Percentiles rank a stretch among this genome's conserved stretches.
Conservation (phyloP, 2,329 filamentous ascomycete species). For the Xylariaceae sp. region DNA sequence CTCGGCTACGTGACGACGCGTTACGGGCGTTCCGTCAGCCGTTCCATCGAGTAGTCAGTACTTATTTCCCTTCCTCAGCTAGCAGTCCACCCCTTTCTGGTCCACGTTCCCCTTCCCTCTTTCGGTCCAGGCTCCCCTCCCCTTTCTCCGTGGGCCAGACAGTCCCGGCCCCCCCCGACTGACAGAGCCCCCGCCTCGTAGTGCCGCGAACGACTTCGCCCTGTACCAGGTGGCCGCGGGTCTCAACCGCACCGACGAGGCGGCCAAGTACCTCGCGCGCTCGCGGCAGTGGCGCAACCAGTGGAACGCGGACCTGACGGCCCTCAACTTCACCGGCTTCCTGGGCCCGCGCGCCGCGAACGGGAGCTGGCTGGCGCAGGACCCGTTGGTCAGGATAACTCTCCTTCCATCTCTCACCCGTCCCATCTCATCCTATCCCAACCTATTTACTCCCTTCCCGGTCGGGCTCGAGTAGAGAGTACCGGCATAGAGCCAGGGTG, state of each 20-base stretch:
- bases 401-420: no score
- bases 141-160: no score
- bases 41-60: slow-evolving; percentile 56
- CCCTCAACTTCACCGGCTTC: slow-evolving; percentile 57
- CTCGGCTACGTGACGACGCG: slow-evolving; percentile 58
- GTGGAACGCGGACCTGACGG: slow-evolving; percentile 53
- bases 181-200: no score
- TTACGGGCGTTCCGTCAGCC: slow-evolving; percentile 53
- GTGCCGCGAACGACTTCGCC: slow-evolving; percentile 59
- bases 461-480: no score
- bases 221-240: slow-evolving; percentile 58
- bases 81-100: no score
- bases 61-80: background rate
- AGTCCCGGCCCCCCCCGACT: background rate
- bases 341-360: slow-evolving; percentile 51
- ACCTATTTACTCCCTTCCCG: no score
- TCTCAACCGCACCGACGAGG: slow-evolving; percentile 42
- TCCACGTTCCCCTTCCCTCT: no score
- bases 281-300: slow-evolving; percentile 66
- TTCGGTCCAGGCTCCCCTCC: no score
- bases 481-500: no score
- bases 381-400: no score
- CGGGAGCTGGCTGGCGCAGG: slow-evolving; percentile 43
- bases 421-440: no score
- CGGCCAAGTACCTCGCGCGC: slow-evolving; percentile 51